Evolutionary conservation across 371 early-diverging fungal genomes (phyloP).

Genomic region (Syncephalastrum contaminatum): DNA sequence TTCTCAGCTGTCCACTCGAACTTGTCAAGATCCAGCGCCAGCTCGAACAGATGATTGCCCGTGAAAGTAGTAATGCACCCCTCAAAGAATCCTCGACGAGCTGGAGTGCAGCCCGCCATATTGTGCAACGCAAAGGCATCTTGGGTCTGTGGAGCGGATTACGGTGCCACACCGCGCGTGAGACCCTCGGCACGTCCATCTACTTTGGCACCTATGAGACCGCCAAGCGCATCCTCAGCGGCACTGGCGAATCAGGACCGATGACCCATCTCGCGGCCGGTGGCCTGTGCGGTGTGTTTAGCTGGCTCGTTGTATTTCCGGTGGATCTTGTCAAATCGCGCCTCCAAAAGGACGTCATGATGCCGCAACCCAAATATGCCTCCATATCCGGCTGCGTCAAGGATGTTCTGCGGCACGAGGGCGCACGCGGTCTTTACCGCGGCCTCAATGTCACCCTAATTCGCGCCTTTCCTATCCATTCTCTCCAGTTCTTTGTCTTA

Average conservation of each 20-base stretch:
- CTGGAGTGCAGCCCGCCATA: slow-evolving; percentile 55
- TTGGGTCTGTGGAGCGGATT: slow-evolving; percentile 54
- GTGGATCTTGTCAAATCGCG: slow-evolving; percentile 75
- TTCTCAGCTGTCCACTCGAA: slow-evolving; percentile 75
- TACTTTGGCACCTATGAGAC: slow-evolving; percentile 80
- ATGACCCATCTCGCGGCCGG: slow-evolving; percentile 73
- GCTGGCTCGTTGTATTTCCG: slow-evolving; percentile 81
- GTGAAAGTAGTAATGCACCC: not conserved
- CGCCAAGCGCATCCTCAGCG: slow-evolving; percentile 59
- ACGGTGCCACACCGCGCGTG: slow-evolving; percentile 46
- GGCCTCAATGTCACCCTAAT: slow-evolving; percentile 75
- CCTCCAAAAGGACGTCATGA: slow-evolving; percentile 71
- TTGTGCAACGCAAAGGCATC: slow-evolving; percentile 50
- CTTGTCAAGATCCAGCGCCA: slow-evolving; percentile 81
- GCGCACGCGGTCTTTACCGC: slow-evolving; percentile 66
- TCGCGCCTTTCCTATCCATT: slow-evolving; percentile 82
- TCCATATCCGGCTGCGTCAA: slow-evolving; percentile 49
- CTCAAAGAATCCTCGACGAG: slow-evolving; percentile 27
- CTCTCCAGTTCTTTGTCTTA: slow-evolving; percentile 72
- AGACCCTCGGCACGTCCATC: slow-evolving; percentile 72
- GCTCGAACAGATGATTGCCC: slow-evolving; percentile 55
- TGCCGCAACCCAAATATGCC: slow-evolving; percentile 42
- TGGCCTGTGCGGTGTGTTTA: slow-evolving; percentile 73
- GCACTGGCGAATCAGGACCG: slow-evolving; percentile 44
- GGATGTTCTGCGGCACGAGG: slow-evolving; percentile 52